Evolutionary conservation across 768 basidiomycete species (phyloP).

Genomic region (Aureoboletus auriporus): DNA sequence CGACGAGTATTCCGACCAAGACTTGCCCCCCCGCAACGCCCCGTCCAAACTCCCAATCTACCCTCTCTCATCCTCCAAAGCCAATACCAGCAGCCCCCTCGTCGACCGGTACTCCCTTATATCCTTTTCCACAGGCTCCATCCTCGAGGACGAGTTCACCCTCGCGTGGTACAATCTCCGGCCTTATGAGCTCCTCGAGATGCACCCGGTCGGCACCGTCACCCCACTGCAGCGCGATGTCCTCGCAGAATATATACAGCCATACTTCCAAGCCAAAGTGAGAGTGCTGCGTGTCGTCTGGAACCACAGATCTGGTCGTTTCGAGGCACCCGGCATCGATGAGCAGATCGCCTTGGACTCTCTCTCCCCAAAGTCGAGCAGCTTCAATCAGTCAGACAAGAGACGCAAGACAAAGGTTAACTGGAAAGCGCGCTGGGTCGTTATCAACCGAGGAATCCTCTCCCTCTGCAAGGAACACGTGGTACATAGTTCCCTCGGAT

Average conservation of each 20-base stretch:
- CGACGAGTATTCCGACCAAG: constrained; percentile 31
- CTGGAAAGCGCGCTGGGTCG: constrained; percentile 61
- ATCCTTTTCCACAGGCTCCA: constrained; percentile 64
- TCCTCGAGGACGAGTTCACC: constrained; percentile 63
- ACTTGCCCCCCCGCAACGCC: constrained; percentile 7
- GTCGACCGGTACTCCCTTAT: constrained; percentile 47
- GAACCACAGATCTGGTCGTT: constrained; percentile 23
- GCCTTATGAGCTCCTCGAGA: constrained; percentile 65
- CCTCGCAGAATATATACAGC: constrained; percentile 45
- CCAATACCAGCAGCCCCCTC: constrained; percentile 14
- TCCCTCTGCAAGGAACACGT: constrained; percentile 48
- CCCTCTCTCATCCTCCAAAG: constrained; percentile 5
- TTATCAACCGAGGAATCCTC: constrained; percentile 57
- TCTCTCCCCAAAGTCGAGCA: constrained; percentile 6
- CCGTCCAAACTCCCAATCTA: constrained; percentile 2
- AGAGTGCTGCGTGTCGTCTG: constrained; percentile 46
- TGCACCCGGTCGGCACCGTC: constrained; percentile 47
- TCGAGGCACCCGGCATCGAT: constrained; percentile 21
- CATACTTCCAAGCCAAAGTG: constrained; percentile 57
- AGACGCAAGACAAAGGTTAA: constrained; percentile 41
- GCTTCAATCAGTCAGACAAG: constrained; percentile 14
- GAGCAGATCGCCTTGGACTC: not conserved
- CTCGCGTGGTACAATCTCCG: constrained; percentile 56
- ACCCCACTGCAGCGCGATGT: constrained; percentile 40
- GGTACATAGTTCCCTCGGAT: constrained; percentile 34